Evolutionary conservation across 2,329 filamentous ascomycete genomes (phyloP).

Genomic region (Hymenoscyphus infarciens): DNA sequence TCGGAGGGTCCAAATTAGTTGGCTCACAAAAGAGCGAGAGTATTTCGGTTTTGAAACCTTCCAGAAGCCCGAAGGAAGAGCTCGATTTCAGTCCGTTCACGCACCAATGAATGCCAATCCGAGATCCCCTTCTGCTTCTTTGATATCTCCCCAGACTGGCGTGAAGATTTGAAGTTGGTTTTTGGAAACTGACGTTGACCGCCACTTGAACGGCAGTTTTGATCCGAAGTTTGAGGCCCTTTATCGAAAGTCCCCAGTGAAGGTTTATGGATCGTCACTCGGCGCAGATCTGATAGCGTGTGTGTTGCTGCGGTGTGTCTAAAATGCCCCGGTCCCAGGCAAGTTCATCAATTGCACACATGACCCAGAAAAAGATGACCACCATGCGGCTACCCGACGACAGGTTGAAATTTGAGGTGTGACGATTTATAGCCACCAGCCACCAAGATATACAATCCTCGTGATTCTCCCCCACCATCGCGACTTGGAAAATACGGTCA

Average conservation of each 20-base stretch:
- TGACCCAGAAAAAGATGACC: not conserved
- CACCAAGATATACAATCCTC: not conserved
- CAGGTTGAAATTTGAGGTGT: not conserved
- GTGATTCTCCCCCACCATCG: not conserved
- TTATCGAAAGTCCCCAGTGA: not conserved
- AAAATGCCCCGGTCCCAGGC: not conserved
- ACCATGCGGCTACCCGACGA: not conserved
- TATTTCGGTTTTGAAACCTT: conserved; percentile 1
- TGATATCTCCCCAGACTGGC: not conserved
- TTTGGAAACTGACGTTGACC: conserved; percentile 1
- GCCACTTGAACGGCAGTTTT: not conserved
- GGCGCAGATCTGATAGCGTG: not conserved
- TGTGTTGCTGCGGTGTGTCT: not conserved
- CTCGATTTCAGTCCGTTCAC: too few relatives aligned
- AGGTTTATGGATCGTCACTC: not conserved
- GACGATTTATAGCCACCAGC: not conserved
- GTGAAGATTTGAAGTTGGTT: not conserved
- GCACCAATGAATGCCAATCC: not conserved
- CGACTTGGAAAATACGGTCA: not conserved
- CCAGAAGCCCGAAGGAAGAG: conserved; percentile 2
- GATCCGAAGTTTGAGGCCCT: not conserved
- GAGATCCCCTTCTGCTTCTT: not conserved
- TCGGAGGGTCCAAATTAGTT: not conserved
- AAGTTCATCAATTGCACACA: not conserved
- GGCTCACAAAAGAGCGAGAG: not conserved